Evolutionary conservation across 257 asterid species (phyloP), one percentile per base, ranked within the genome.

Genomic region (Leonotis leonurus): DNA sequence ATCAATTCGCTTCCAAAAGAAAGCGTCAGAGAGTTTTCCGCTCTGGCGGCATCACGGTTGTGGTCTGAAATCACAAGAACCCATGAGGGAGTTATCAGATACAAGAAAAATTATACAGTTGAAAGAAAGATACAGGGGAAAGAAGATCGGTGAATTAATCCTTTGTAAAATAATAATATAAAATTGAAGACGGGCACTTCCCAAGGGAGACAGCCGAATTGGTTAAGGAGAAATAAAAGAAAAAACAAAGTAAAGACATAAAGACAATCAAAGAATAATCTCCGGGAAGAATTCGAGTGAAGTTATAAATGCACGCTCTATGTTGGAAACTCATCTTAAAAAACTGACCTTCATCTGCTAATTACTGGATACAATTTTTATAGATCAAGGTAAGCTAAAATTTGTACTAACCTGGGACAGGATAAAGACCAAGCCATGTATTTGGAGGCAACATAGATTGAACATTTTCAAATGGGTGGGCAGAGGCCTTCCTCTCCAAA

Each of bases 1-100:
- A 92, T 85, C 81, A 92, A 76, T 80, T 92, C 98, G 66, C 95
- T 84, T 75, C 98, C 97, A 77, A 92, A 92, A 39, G 95, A 79
- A 75, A 84, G 92, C 1, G 89, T 81, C 73, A 86, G 44, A 21
- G 95, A 86, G 78, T 82, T 82, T 70, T 92, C 98, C 12, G 97
- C 98, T 62, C 98, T 83, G 7, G 96, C 89, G 51, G 93, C 97
- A 81, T 92, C 97, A 73, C 96, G 95, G 52, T 74, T 89, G 83
- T 91, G 95, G 70, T 86, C 98, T 91, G 81, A 62, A 69, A 73
- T 55, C 63, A 63, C 71, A 75, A 70, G 40, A 37, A 74, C 9
- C 55, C 69, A 57, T 16, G 14, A 70, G 53, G 37, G 11, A 29
- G 60, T 64, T 37, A 72, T 60, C 43, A 64, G 44, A 56, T 45